phyloP scores from a whole-genome alignment of 2,329 filamentous ascomycete genomes.

The Zalaria obscura region DNA sequence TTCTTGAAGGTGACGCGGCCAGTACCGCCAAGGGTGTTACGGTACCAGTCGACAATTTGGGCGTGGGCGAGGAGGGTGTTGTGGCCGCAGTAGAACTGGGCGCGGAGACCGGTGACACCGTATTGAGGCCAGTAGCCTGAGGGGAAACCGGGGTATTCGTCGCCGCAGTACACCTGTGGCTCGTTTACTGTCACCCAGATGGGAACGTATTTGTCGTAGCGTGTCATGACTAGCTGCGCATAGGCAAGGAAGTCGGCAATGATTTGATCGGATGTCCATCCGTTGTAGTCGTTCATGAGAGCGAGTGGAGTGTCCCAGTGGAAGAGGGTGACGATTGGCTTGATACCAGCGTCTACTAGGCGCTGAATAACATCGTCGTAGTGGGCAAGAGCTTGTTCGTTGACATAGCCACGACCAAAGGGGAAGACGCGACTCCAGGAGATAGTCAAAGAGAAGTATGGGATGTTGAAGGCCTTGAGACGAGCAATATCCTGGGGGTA shows the following conservation, averaged over 20 bases:
- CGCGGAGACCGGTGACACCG: neutral
- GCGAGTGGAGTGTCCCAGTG: slow-evolving; percentile 24
- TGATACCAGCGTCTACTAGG: slow-evolving; percentile 19
- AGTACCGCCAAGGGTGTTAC: slow-evolving; percentile 24
- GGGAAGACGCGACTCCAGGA: slow-evolving; percentile 37
- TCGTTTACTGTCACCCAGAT: slow-evolving; percentile 30
- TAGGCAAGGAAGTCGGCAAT: slow-evolving; percentile 26
- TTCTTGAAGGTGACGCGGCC: slow-evolving; percentile 26
- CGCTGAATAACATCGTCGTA: slow-evolving; percentile 32
- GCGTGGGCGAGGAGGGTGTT: slow-evolving; percentile 23
- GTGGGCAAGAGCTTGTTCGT: slow-evolving; percentile 31
- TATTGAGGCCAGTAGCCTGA: slow-evolving; percentile 8
- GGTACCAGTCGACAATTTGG: slow-evolving; percentile 27
- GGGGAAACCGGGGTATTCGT: slow-evolving; percentile 2
- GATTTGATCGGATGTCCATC: slow-evolving; percentile 22
- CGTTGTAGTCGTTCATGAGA: slow-evolving; percentile 21
- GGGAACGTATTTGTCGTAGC: slow-evolving; percentile 24
- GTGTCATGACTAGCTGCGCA: slow-evolving; percentile 22
- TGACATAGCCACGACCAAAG: slow-evolving; percentile 32
- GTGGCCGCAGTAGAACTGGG: slow-evolving; percentile 16
- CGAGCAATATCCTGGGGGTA: slow-evolving; percentile 11
- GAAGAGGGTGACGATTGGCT: slow-evolving; percentile 31
- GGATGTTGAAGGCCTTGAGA: slow-evolving; percentile 25
- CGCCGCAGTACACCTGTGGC: slow-evolving; percentile 11
- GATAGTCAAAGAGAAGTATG: slow-evolving; percentile 28